Conservation (phyloP, 225 moss, liverwort and hornwort genomes). For the Pseudoscleropodium purum region DNA sequence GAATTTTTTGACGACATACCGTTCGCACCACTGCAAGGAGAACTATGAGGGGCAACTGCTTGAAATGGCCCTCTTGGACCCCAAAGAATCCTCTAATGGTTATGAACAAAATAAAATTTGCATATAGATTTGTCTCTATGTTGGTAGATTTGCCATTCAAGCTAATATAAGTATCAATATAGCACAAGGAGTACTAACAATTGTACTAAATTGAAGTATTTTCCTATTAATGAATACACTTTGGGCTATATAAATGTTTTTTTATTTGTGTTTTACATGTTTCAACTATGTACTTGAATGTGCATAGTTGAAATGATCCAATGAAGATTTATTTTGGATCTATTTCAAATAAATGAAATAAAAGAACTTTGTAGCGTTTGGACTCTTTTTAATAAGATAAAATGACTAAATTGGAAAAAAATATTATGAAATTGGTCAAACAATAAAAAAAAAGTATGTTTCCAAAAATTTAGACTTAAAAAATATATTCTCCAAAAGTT, state of each 20-base stretch:
- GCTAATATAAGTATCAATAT: background rate
- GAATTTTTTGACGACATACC: too few relatives aligned
- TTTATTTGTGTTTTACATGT: background rate
- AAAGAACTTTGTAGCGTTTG: background rate
- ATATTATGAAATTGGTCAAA: rapidly evolving
- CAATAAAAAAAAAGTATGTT: too few relatives aligned
- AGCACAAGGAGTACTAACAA: background rate
- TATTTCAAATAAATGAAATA: background rate
- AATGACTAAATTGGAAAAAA: background rate
- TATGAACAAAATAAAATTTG: background rate
- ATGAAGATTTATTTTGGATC: background rate
- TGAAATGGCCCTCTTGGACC: too few relatives aligned
- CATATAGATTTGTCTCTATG: background rate
- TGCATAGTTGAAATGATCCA: background rate
- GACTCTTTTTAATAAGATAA: background rate
- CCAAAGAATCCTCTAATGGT: too few relatives aligned
- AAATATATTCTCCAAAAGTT: background rate
- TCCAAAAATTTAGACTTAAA: background rate
- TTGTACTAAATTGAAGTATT: background rate
- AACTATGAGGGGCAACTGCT: too few relatives aligned
- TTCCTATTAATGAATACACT: background rate
- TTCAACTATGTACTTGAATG: background rate
- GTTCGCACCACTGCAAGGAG: too few relatives aligned
- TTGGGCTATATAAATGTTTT: background rate
- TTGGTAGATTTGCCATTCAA: too few relatives aligned